phyloP scores from a whole-genome alignment of 1,139 yeast species.

The Yamadazyma blattariae region DNA sequence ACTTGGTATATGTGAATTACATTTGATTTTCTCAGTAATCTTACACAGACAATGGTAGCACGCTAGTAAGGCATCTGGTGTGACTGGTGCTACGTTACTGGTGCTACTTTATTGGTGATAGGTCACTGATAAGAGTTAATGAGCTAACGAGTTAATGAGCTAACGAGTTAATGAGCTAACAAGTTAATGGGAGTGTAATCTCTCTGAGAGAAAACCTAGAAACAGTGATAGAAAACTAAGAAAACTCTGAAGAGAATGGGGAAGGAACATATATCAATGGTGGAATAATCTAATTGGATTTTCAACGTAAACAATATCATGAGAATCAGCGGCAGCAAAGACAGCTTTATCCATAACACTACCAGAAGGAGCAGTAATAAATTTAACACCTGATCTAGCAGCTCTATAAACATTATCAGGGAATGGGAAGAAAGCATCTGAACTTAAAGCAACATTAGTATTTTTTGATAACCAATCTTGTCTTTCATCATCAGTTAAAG shows the following conservation, averaged over 20 bases:
- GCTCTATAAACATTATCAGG: conserved; percentile 98
- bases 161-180: too few relatives aligned
- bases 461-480: conserved; percentile 80
- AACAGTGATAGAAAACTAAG: too few relatives aligned
- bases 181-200: too few relatives aligned
- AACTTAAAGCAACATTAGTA: conserved; percentile 83
- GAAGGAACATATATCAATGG: conserved; percentile 47
- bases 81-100: too few relatives aligned
- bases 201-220: too few relatives aligned
- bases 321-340: conserved; percentile 89
- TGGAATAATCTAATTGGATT: conserved; percentile 97
- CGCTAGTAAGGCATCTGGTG: too few relatives aligned
- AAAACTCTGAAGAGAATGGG: too few relatives aligned
- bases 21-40: too few relatives aligned
- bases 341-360: conserved; percentile 98
- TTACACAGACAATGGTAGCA: too few relatives aligned
- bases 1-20: neutral
- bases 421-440: conserved; percentile 99
- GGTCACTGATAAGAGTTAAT: too few relatives aligned
- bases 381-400: conserved; percentile 92
- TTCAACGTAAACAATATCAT: conserved; percentile 85
- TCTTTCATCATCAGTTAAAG: conserved; percentile 81
- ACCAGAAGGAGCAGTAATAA: conserved; percentile 94
- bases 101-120: too few relatives aligned
- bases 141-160: too few relatives aligned